A percentile compares a stretch with the other conserved stretches of the same genome.
These are phyloP conservation scores for Yarrowia porcina DNA, from an alignment of 805 yeast species.

Conservation along the genomic window DNA sequence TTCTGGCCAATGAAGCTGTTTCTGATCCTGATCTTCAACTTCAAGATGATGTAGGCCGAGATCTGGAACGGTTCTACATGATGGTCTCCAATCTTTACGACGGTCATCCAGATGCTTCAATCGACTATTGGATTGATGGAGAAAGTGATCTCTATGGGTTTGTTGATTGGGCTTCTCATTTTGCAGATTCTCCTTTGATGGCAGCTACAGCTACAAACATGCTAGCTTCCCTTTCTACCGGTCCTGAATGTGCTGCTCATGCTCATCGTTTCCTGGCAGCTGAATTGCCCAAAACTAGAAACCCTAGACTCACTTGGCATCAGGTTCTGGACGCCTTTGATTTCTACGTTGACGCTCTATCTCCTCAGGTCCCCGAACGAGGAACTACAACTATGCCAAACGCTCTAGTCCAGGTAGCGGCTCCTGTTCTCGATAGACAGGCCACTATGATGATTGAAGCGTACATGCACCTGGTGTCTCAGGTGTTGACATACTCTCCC, in stretches of 20 bases:
- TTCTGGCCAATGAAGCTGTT: constrained; percentile 31
- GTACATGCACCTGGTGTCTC: constrained; percentile 60
- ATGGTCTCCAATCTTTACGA: constrained; percentile 67
- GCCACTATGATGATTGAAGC: constrained; percentile 72
- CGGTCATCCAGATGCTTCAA: constrained; percentile 55
- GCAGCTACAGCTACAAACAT: constrained; percentile 77
- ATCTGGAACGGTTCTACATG: constrained; percentile 81
- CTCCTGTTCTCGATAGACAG: constrained; percentile 72
- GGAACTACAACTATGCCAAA: constrained; percentile 16
- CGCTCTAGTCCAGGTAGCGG: constrained; percentile 30
- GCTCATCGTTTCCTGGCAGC: constrained; percentile 34
- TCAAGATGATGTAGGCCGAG: constrained; percentile 68
- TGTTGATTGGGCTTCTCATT: constrained; percentile 80
- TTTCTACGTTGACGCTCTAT: constrained; percentile 50
- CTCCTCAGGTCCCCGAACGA: constrained; percentile 13
- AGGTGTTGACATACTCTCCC: constrained; percentile 47
- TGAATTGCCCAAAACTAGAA: constrained; percentile 1
- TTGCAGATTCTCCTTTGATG: constrained; percentile 69
- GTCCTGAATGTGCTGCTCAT: constrained; percentile 50
- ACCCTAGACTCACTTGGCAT: constrained; percentile 49
- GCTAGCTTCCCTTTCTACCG: constrained; percentile 68
- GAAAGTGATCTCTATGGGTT: constrained; percentile 73
- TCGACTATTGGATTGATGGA: constrained; percentile 63
- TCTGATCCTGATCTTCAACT: constrained; percentile 32
- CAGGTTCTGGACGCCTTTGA: constrained; percentile 52